Evolutionary conservation across 139 green algal species (phyloP), one percentile per base, ranked within the genome.

Genomic region (Ettlia oleoabundans): DNA sequence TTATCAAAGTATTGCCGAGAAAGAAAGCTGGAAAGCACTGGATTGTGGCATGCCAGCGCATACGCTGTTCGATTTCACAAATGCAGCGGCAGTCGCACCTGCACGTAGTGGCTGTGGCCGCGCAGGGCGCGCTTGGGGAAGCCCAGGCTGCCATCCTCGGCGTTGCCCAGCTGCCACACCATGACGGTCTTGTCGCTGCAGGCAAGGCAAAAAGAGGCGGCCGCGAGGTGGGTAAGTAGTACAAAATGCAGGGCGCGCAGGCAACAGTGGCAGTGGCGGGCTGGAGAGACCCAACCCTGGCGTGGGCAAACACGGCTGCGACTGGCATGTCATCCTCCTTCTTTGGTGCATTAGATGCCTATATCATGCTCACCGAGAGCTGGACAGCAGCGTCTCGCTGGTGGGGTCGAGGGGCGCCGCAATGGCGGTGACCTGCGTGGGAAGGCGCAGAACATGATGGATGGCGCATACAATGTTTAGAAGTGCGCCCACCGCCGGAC

Each of bases 131-230:
- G 88, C 69, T 81, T 80, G 81, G 97, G 80, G 76, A 90, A 92
- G 64, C 97, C 97, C 76, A 98, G 97, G 78, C 93, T 89, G 62
- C 76, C 87, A 79, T 98, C 92, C 73, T 96, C 91, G 40, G 88
- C 75, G 67, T 83, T 90, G 26, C 89, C 96, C 80, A 99, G 92
- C 69, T 92, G 87, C 97, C 97, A 99, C 52, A 98, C 85, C 71
- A 99, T 94, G 63, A 99, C 90, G 30, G 91, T 94, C 95, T 99
- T 99, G 91, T 99, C 97, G 61, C 95, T 97, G 90, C 55, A 65
- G 18, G 22, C 47, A 24, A 43, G 35, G 52, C 63, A 43, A 26
- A 35, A 33, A 68, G 9, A 51, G 18, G 37, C 40, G 22, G 0
- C 22, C 26, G 40, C 7, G 38, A 9, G 5, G 38, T 58, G 47